Evolutionary conservation across 2,329 filamentous ascomycete species (phyloP).

Genomic region (Dryadomyces sulphureus): DNA sequence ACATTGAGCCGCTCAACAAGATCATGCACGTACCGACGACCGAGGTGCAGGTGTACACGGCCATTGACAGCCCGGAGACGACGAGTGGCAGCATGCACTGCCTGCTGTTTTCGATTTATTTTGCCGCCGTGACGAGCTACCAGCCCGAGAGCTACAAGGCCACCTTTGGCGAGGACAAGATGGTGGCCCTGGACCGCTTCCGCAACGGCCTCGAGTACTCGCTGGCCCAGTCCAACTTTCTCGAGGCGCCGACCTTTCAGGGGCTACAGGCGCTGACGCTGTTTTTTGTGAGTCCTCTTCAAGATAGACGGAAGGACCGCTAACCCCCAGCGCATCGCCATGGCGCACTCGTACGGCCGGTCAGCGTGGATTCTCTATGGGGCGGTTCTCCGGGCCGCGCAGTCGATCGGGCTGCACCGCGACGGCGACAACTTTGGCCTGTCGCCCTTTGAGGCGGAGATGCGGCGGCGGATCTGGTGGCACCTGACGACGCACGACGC

Average conservation of each 20-base stretch:
- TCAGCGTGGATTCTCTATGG: constrained; percentile 12
- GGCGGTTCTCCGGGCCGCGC: constrained; percentile 10
- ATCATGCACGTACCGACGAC: constrained; percentile 12
- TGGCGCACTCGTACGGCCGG: constrained; percentile 9
- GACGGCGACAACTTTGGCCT: constrained; percentile 23
- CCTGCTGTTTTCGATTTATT: constrained; percentile 12
- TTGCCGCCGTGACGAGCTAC: constrained; percentile 8
- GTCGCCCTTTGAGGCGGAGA: constrained; percentile 17
- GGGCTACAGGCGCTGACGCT: constrained; percentile 9
- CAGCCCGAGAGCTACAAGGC: constrained; percentile 7
- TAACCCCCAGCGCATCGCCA: constrained; percentile 1
- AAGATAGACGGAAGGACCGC: neutral
- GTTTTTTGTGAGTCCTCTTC: constrained; percentile 7
- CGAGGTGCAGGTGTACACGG: constrained; percentile 10
- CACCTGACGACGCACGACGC: constrained; percentile 8
- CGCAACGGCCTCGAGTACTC: constrained; percentile 10
- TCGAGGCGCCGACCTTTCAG: constrained; percentile 11
- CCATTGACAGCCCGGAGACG: constrained; percentile 7
- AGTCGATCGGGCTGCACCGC: constrained; percentile 14
- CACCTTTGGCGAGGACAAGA: constrained; percentile 10
- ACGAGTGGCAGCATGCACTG: constrained; percentile 4
- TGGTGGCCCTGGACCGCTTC: constrained; percentile 6
- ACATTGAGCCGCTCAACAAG: constrained; percentile 12
- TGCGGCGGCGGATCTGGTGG: constrained; percentile 12
- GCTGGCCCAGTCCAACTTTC: constrained; percentile 10